phyloP scores from a whole-genome alignment of 805 yeast genomes.

The Metschnikowia picachoensis region DNA sequence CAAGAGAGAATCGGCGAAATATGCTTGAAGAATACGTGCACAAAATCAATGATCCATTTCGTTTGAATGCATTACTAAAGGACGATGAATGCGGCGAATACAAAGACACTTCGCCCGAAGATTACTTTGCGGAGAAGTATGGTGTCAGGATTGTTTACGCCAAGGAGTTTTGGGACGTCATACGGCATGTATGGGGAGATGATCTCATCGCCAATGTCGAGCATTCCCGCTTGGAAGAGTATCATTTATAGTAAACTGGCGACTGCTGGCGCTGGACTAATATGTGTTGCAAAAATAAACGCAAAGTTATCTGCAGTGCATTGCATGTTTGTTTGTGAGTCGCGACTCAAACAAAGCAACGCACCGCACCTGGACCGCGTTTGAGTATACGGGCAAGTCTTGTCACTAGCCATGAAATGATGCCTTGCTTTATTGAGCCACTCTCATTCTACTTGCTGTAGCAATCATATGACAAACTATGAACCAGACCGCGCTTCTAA shows the following conservation, averaged over 20 bases:
- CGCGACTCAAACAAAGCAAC: no score
- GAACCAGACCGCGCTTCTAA: no score
- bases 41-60: slow-evolving; percentile 31
- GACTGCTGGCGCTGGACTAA: no score
- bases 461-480: no score
- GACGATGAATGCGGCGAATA: slow-evolving; percentile 33
- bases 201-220: slow-evolving; percentile 27
- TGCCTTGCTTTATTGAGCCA: no score
- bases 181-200: slow-evolving; percentile 65
- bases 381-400: no score
- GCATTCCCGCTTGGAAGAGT: slow-evolving; percentile 14
- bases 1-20: slow-evolving; percentile 66
- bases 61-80: slow-evolving; percentile 32
- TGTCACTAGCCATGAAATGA: no score
- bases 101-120: slow-evolving; percentile 45
- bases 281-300: no score
- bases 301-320: no score
- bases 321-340: no score
- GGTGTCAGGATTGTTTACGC: slow-evolving; percentile 63
- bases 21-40: slow-evolving; percentile 54
- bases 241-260: slow-evolving; percentile 7
- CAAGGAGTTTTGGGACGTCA: slow-evolving; percentile 73
- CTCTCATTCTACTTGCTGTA: no score
- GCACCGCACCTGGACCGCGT: no score
- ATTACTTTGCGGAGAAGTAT: slow-evolving; percentile 47